Conservation (phyloP, 2,329 filamentous ascomycete genomes). For the Claviceps sp. region DNA sequence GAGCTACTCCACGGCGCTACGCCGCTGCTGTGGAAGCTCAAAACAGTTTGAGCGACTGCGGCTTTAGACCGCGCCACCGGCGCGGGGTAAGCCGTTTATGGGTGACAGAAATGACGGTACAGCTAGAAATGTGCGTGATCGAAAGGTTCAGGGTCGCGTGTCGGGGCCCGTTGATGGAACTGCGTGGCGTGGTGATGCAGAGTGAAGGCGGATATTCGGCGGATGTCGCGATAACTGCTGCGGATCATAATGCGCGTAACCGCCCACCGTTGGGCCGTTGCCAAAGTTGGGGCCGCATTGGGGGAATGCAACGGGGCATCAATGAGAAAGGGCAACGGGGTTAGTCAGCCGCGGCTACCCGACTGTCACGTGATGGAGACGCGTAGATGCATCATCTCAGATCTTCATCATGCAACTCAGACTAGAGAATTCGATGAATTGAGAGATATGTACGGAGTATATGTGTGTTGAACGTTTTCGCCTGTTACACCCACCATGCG, state of each 20-base stretch:
- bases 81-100: constrained; percentile 6
- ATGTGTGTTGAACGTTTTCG: too few relatives aligned
- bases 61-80: neutral
- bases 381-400: too few relatives aligned
- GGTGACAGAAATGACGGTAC: constrained; percentile 6
- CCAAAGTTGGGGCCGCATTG: neutral
- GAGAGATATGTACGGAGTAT: too few relatives aligned
- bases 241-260: constrained; percentile 1
- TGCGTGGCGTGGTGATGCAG: constrained; percentile 8
- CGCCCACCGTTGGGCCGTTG: neutral
- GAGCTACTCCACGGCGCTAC: neutral
- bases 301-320: neutral
- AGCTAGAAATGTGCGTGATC: constrained; percentile 12
- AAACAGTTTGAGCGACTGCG: neutral
- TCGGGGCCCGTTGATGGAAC: constrained; percentile 7
- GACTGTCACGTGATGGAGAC: neutral
- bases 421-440: too few relatives aligned
- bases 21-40: neutral
- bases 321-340: neutral
- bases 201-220: constrained; percentile 8
- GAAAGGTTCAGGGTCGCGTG: constrained; percentile 15
- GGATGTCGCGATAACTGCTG: constrained; percentile 5
- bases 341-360: neutral
- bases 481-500: too few relatives aligned
- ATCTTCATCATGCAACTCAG: too few relatives aligned